Conservation (phyloP, 805 yeast genomes). For the Peterozyma toletana region DNA sequence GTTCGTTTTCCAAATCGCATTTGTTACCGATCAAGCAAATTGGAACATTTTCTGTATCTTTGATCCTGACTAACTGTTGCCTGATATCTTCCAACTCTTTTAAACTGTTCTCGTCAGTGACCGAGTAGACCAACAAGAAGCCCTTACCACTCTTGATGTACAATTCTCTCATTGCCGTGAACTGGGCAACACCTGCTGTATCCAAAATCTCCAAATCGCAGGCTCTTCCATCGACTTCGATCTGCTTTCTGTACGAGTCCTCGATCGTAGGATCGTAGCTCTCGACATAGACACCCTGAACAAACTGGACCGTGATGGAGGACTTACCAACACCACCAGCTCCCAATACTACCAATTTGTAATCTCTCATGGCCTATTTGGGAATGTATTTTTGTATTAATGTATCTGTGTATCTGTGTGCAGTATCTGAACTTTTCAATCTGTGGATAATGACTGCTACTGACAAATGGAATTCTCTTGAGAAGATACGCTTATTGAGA, state of each 20-base stretch:
- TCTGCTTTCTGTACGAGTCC: constrained; percentile 86
- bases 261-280: constrained; percentile 96
- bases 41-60: constrained; percentile 71
- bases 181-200: constrained; percentile 73
- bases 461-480: too few species aligned
- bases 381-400: too few species aligned
- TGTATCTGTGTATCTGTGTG: too few species aligned
- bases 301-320: constrained; percentile 86
- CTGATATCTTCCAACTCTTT: constrained; percentile 72
- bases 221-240: constrained; percentile 81
- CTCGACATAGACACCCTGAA: constrained; percentile 84
- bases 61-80: constrained; percentile 79
- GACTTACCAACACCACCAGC: constrained; percentile 98
- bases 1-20: constrained; percentile 71
- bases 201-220: constrained; percentile 76
- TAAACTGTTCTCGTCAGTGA: constrained; percentile 57
- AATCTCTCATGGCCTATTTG: constrained; percentile 37
- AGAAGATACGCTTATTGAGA: too few species aligned
- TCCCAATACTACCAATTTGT: constrained; percentile 86
- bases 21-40: constrained; percentile 90
- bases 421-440: too few species aligned
- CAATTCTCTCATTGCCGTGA: constrained; percentile 90
- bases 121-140: constrained; percentile 50
- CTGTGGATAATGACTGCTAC: too few species aligned
- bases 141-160: constrained; percentile 86